Conservation (phyloP, 2,329 filamentous ascomycete genomes). For the Aspergillus floridensis region DNA sequence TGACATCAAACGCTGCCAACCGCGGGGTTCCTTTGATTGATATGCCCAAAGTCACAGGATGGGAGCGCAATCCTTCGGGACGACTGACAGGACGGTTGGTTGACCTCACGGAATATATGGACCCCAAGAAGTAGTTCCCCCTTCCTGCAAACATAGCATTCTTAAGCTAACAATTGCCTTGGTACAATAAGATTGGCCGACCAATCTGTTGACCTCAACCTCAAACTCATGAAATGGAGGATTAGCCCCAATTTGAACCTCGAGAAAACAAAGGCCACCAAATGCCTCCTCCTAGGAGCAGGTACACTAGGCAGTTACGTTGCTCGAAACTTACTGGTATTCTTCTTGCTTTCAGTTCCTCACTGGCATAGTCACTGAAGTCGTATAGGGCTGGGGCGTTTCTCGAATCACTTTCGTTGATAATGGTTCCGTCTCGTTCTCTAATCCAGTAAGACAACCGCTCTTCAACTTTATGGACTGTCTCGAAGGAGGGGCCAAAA, state of each 20-base stretch:
- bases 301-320: conserved; percentile 95
- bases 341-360: conserved; percentile 6
- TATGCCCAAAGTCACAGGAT: conserved; percentile 90
- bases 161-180: conserved; percentile 1
- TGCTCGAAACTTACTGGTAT: conserved; percentile 74
- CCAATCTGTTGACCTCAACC: conserved; percentile 90
- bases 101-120: conserved; percentile 89
- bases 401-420: conserved; percentile 94
- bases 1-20: conserved; percentile 30
- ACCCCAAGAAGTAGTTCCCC: conserved; percentile 61
- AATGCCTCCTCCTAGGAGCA: conserved; percentile 84
- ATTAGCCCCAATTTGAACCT: conserved; percentile 86
- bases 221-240: conserved; percentile 99
- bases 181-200: conserved; percentile 64
- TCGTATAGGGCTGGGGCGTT: conserved; percentile 75
- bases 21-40: conserved; percentile 11
- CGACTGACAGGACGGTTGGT: conserved; percentile 76
- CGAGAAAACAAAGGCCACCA: conserved; percentile 83
- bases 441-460: conserved; percentile 92
- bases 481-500: conserved; percentile 75
- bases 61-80: conserved; percentile 79
- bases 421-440: conserved; percentile 89
- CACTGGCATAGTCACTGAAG: neutral
- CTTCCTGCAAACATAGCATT: neutral
- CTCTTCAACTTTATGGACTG: conserved; percentile 91